Evolutionary conservation across 1,284 basidiomycete species (phyloP), one percentile per base, ranked within the genome.

Genomic region (Boletellus dicymbophilus): DNA sequence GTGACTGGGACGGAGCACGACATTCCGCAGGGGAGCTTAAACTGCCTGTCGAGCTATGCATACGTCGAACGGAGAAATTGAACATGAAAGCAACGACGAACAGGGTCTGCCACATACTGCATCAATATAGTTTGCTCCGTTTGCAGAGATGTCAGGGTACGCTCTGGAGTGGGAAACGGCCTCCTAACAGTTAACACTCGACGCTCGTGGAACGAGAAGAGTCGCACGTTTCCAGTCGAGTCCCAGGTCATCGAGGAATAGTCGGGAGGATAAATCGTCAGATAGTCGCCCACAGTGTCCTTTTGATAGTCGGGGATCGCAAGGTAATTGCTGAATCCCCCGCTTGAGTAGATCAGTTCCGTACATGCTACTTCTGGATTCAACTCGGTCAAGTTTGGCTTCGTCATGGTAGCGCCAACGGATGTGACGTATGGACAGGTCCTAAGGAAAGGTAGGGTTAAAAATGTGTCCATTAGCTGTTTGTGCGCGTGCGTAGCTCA

Each of bases 341-440:
- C 74, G 23, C 79, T 76, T 25, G 66, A 69, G 49, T 65, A 69
- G 31, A 66, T 62, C 3, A 52, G 30, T 6, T 63, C 45, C 47
- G 58, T 58, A 30, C 70, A 72, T 6, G 66, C 67, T 9, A 41
- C 46, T 54, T 73, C 71, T 3, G 46, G 48, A 1, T 68, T 63
- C 3, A 46, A 56, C 10, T 70, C 68, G 3, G 60, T 69, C 16
- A 61, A 47, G 16, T 64, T 63, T 3, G 68, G 63, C n/a, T 62
- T 61, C 34, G 74, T 60, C 60, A 76, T 72, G 5, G 77, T 78
- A 4, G 74, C 78, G 25, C 78, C 79, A 25, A 80, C 70, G 16
- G 72, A 69, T 4, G 75, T 78, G 21, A 77, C 55, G 31, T 70
- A 80, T 10, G 76, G 76, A 56, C 77, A 79, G 15, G 63, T 67